A percentile compares a stretch with the other conserved stretches of the same genome.
phyloP scores from a whole-genome alignment of 2,329 filamentous ascomycete species.

The Nigrograna mackinnonii region DNA sequence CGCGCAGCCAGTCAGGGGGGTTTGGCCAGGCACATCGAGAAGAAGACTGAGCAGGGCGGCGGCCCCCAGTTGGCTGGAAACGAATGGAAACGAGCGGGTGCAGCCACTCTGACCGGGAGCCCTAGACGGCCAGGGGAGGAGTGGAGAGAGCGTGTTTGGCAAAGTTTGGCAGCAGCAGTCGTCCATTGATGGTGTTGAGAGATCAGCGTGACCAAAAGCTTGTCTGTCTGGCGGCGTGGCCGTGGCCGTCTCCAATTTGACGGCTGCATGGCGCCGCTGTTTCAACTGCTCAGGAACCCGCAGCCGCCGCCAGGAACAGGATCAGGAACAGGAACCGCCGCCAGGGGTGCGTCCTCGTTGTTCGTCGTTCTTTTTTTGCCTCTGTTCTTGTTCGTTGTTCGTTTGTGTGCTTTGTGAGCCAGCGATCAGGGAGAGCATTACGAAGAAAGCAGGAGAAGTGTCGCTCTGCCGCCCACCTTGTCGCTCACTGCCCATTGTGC shows the following conservation, averaged over 20 bases:
- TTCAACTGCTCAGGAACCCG: slow-evolving; percentile 27
- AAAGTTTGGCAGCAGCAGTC: not conserved
- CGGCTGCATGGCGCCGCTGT: slow-evolving; percentile 24
- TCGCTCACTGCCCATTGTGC: too few relatives aligned
- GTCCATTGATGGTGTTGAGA: slow-evolving; percentile 4
- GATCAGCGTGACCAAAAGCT: slow-evolving; percentile 30
- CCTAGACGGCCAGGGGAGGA: slow-evolving; percentile 2
- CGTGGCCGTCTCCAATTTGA: slow-evolving; percentile 22
- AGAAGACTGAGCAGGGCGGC: not conserved
- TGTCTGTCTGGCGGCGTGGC: slow-evolving; percentile 15
- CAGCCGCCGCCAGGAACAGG: slow-evolving; percentile 3
- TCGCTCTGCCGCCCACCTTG: too few relatives aligned
- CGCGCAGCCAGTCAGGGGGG: slow-evolving; percentile 17
- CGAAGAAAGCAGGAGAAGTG: too few relatives aligned
- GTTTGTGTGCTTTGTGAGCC: too few relatives aligned
- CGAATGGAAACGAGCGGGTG: slow-evolving; percentile 2
- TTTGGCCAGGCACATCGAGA: slow-evolving; percentile 12
- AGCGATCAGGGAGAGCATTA: too few relatives aligned
- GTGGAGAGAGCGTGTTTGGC: not conserved
- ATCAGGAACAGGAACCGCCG: not conserved
- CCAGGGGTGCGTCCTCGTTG: too few relatives aligned
- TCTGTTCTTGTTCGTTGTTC: too few relatives aligned
- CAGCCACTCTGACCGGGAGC: slow-evolving; percentile 1
- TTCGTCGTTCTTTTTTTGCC: too few relatives aligned
- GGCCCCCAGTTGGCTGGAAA: slow-evolving; percentile 11